Base-by-base conservation (phyloP, 345 rosid genomes). In the Gossypium arboreum region DNA sequence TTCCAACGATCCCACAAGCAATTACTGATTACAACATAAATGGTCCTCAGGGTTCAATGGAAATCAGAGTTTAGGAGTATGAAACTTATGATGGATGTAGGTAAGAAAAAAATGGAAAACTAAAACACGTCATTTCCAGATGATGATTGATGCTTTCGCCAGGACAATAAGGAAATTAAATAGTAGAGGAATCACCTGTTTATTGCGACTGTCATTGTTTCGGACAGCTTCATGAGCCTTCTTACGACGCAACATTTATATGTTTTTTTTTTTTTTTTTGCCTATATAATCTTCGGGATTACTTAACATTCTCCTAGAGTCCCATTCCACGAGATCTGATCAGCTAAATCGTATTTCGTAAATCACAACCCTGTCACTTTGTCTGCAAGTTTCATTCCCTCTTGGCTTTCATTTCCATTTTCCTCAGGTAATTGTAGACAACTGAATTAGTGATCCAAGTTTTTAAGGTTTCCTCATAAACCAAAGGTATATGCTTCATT, bases 221-320 rank as follows among this genome's bases (percentile, higher is more conserved):
- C 0, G 4, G 24, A 17, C 29, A 56, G 48, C 41, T 56, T 58
- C 39, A 29, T 48, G 65, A 76, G 34, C 34, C 22, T 10, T 47
- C 20, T 22, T 4, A n/a, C 50, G 2, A 74, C 48, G 3, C 24
- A 51, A n/a, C 52, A 48, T 48, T 48, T 48, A 48, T 10, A 8
- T 7, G 13, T 27, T 7, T 11, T 7, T 43, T 9, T n/a, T n/a
- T 59, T 9, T 48, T 58, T 9, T 22, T 58, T 8, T 66, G 43
- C 70, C 54, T 76, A 76, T 70, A 76, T 70, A 70, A 50, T 29
- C 75, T 69, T 76, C 54, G 39, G 15, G 10, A 39, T 64, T 18
- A 41, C 25, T 41, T 17, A 10, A n/a, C 24, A 41, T 41, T 64
- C 68, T n/a, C 15, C 11, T 45, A 63, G 34, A 39, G 12, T 63